phyloP scores from a whole-genome alignment of 805 yeast species.

The Metschnikowia matae region DNA sequence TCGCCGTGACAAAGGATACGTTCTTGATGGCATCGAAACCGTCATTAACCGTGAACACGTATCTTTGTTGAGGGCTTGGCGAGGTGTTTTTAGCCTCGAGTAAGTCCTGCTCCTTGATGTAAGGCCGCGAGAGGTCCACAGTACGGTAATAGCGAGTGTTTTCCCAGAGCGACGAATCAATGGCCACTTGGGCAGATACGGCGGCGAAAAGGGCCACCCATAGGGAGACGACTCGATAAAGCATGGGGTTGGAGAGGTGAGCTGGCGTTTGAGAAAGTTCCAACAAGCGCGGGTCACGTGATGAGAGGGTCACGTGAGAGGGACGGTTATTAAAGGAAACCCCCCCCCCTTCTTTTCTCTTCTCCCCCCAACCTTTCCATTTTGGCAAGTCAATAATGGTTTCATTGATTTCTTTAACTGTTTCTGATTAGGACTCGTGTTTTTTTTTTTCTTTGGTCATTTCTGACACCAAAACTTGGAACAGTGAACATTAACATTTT shows the following conservation, averaged over 20 bases:
- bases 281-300: background rate
- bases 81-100: constrained; percentile 59
- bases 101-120: constrained; percentile 57
- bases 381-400: too few species aligned
- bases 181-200: constrained; percentile 6
- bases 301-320: background rate
- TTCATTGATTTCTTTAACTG: too few species aligned
- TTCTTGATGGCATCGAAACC: constrained; percentile 44
- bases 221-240: constrained; percentile 13
- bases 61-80: constrained; percentile 47
- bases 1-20: constrained; percentile 43
- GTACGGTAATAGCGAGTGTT: constrained; percentile 54
- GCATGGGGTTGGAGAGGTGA: constrained; percentile 8
- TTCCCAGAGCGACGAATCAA: constrained; percentile 40
- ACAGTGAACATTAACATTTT: too few species aligned
- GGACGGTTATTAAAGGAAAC: too few species aligned
- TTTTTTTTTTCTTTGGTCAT: too few species aligned
- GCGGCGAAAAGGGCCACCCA: constrained; percentile 10
- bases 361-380: too few species aligned
- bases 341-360: too few species aligned
- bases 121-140: constrained; percentile 64
- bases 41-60: constrained; percentile 51
- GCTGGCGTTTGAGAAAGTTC: background rate
- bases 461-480: too few species aligned
- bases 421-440: too few species aligned